Evolutionary conservation across 768 basidiomycete species (phyloP).

Genomic region (Hypholoma sublateritium): DNA sequence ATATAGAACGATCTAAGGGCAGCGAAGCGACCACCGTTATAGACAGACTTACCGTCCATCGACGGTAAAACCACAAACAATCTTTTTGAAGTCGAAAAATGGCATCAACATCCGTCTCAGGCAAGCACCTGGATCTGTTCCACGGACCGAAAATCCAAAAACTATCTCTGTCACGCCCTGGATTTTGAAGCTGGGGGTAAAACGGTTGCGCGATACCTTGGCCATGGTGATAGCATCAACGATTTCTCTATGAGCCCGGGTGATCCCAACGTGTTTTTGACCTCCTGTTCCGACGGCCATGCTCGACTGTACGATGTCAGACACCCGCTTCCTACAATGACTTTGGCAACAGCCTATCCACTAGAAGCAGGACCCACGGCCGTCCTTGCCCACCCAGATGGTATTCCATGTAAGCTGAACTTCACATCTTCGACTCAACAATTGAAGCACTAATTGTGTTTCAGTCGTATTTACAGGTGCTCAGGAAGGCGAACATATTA

Average conservation of each 20-base stretch:
- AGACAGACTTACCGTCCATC: not conserved
- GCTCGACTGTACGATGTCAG: conserved; percentile 39
- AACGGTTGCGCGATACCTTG: conserved; percentile 31
- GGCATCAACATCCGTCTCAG: conserved; percentile 25
- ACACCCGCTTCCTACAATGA: conserved; percentile 33
- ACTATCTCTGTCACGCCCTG: conserved; percentile 21
- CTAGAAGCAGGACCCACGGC: conserved; percentile 19
- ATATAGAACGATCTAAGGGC: conserved; percentile 30
- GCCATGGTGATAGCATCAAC: conserved; percentile 32
- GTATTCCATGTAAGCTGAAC: conserved; percentile 31
- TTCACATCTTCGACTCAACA: not conserved
- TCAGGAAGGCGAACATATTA: conserved; percentile 29
- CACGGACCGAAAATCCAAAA: conserved; percentile 1
- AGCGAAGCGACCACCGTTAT: conserved; percentile 14
- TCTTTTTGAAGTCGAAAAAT: conserved; percentile 9
- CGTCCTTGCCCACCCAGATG: conserved; percentile 35
- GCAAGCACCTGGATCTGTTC: conserved; percentile 23
- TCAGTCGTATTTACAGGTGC: conserved; percentile 32
- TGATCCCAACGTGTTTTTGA: conserved; percentile 37
- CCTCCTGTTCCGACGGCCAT: conserved; percentile 34
- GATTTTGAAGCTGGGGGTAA: conserved; percentile 37
- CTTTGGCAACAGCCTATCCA: conserved; percentile 23
- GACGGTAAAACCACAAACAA: conserved; percentile 10
- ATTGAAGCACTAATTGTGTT: not conserved
- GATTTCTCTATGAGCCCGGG: conserved; percentile 31